phyloP scores from a whole-genome alignment of 805 yeast species.

The Candida jianshihensis region DNA sequence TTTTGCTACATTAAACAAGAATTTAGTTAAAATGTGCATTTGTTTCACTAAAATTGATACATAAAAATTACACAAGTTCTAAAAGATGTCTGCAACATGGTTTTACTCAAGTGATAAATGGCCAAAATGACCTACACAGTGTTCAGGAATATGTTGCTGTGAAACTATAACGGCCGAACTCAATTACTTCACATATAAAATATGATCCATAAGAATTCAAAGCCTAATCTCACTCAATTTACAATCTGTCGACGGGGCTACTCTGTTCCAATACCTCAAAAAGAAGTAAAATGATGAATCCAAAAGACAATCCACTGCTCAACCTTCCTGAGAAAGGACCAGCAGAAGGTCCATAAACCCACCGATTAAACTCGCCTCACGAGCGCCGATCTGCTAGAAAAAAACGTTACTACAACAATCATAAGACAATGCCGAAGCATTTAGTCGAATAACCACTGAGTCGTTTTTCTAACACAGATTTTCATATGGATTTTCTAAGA shows the following conservation, averaged over 20 bases:
- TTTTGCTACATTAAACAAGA: not conserved
- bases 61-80: not conserved
- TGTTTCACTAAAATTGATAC: too few relatives aligned
- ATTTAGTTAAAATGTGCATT: too few relatives aligned
- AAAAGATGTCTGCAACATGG: constrained; percentile 93
- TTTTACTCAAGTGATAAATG: constrained; percentile 97
- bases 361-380: constrained; percentile 26
- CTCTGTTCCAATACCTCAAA: constrained; percentile 53
- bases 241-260: constrained; percentile 98
- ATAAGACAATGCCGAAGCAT: constrained; percentile 14
- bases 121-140: constrained; percentile 91
- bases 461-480: constrained; percentile 47
- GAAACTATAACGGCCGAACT: constrained; percentile 39
- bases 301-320: constrained; percentile 41
- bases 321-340: constrained; percentile 31
- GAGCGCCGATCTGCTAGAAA: constrained; percentile 60
- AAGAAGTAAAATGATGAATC: constrained; percentile 22
- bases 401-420: constrained; percentile 17
- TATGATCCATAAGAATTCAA: constrained; percentile 45
- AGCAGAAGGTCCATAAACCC: constrained; percentile 14
- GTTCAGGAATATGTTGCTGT: constrained; percentile 99
- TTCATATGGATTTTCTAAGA: constrained; percentile 15
- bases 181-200: constrained; percentile 14
- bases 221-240: constrained; percentile 55
- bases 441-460: constrained; percentile 29